A percentile compares a stretch with the other conserved stretches of the same genome.
These are phyloP conservation scores for Rhizodiscina lignyota DNA, from an alignment of 495 filamentous ascomycete genomes.

Conservation along the genomic window DNA sequence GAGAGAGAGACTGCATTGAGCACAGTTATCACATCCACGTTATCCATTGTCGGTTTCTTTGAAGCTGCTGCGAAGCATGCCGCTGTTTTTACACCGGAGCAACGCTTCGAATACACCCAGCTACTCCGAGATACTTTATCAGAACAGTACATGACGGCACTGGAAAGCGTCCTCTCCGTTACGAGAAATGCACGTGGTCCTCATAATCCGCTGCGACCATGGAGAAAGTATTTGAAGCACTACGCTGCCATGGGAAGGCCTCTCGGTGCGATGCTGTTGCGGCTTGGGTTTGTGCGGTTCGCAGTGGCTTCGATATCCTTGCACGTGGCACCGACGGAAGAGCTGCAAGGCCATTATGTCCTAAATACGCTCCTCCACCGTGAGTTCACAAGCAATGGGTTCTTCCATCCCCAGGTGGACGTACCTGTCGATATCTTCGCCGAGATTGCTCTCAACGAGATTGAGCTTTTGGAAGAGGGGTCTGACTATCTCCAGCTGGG, in stretches of 20 bases:
- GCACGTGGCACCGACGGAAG: slow-evolving; percentile 39
- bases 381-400: slow-evolving; percentile 21
- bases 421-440: slow-evolving; percentile 48
- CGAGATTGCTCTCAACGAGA: slow-evolving; percentile 60
- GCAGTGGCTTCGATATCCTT: slow-evolving; percentile 65
- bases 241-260: slow-evolving; percentile 68
- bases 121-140: slow-evolving; percentile 55
- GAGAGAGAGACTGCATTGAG: slow-evolving; percentile 30
- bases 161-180: slow-evolving; percentile 76
- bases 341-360: slow-evolving; percentile 43
- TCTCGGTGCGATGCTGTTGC: slow-evolving; percentile 80
- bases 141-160: slow-evolving; percentile 61
- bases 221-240: slow-evolving; percentile 67
- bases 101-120: slow-evolving; percentile 53
- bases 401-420: slow-evolving; percentile 2
- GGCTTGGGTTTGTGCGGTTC: slow-evolving; percentile 71
- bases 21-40: slow-evolving; percentile 46
- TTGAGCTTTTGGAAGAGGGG: slow-evolving; percentile 72
- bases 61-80: slow-evolving; percentile 60
- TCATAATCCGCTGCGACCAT: slow-evolving; percentile 43
- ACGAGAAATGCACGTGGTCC: slow-evolving; percentile 44
- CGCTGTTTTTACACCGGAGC: slow-evolving; percentile 54
- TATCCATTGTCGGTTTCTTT: slow-evolving; percentile 77
- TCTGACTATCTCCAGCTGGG: slow-evolving; percentile 76
- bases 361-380: slow-evolving; percentile 48